A percentile compares a stretch with the other conserved stretches of the same genome.
These are phyloP conservation scores for Microbotryomycetes sp. DNA, from an alignment of 1,284 basidiomycete species.

Conservation along the genomic window DNA sequence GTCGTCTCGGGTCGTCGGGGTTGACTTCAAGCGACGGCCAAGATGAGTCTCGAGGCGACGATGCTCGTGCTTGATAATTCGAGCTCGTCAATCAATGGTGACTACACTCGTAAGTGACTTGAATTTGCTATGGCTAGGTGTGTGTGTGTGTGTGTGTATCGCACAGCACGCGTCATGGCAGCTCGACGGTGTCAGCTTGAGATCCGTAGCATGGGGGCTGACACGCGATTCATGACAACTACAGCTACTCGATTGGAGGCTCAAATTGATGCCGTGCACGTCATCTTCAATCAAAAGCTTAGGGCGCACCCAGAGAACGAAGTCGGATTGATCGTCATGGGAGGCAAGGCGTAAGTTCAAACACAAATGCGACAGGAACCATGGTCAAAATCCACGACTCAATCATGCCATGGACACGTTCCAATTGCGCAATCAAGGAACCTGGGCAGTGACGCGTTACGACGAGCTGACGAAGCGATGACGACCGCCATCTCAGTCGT, in stretches of 20 bases:
- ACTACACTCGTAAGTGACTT: constrained; percentile 62
- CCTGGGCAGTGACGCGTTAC: neutral
- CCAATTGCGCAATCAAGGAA: too few species aligned
- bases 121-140: neutral
- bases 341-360: constrained; percentile 64
- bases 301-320: constrained; percentile 95
- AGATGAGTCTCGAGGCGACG: constrained; percentile 87
- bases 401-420: too few species aligned
- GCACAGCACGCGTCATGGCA: too few species aligned
- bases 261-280: constrained; percentile 84
- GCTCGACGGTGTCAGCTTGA: too few species aligned
- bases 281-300: constrained; percentile 87
- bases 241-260: constrained; percentile 58
- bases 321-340: constrained; percentile 97
- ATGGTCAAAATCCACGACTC: too few species aligned
- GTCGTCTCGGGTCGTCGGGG: too few species aligned
- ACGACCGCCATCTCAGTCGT: neutral
- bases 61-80: constrained; percentile 59
- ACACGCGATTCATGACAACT: too few species aligned
- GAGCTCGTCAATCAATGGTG: constrained; percentile 62
- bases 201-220: too few species aligned
- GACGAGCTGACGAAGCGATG: neutral
- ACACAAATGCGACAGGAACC: neutral
- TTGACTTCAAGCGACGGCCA: constrained; percentile 39
- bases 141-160: neutral